Conservation (phyloP, 495 filamentous ascomycete species). For the Bathelium albidoporum region DNA sequence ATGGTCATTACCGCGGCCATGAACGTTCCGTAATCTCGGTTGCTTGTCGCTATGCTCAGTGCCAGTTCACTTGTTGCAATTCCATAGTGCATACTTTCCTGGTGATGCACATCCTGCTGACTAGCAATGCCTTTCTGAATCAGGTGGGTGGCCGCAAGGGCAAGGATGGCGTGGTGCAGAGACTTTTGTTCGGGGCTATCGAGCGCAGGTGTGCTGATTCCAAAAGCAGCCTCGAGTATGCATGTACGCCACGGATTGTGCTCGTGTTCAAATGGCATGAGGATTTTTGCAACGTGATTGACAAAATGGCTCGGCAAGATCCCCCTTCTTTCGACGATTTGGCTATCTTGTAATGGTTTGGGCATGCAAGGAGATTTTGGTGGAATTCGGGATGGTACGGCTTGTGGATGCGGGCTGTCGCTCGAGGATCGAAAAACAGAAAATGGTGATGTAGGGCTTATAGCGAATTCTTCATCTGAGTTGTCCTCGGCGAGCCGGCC, state of each 20-base stretch:
- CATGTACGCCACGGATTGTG: background rate
- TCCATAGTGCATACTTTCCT: background rate
- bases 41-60: background rate
- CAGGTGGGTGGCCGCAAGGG: background rate
- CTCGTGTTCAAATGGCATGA: constrained; percentile 2
- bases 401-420: background rate
- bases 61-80: background rate
- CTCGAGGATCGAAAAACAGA: background rate
- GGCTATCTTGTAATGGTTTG: background rate
- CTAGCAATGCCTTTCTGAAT: background rate
- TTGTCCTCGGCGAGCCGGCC: background rate
- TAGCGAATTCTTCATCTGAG: background rate
- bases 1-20: background rate
- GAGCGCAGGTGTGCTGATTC: background rate
- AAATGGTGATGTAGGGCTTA: background rate
- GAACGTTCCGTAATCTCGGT: background rate
- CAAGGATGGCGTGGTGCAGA: background rate
- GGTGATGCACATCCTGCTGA: background rate
- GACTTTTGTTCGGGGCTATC: background rate
- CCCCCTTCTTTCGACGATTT: background rate
- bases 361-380: background rate
- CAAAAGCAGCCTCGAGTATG: background rate
- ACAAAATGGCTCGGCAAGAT: background rate
- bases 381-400: background rate
- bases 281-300: background rate